These are phyloP conservation scores for Nepenthes alata DNA, from an alignment of 179 eudicot species.

Conservation along the genomic window DNA sequence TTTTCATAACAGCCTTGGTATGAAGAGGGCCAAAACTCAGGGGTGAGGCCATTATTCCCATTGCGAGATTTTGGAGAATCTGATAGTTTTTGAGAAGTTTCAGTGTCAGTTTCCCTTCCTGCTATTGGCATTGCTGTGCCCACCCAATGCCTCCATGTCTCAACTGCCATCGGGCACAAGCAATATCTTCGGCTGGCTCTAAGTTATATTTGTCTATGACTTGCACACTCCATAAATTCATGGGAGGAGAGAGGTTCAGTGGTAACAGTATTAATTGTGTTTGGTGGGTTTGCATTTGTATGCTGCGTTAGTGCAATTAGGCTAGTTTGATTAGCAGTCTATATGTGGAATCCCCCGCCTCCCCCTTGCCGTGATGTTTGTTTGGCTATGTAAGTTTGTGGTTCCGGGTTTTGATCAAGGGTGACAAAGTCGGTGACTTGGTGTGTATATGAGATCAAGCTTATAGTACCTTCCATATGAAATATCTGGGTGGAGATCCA, in stretches of 20 bases:
- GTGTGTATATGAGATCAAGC: background rate
- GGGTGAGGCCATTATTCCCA: conserved; percentile 22
- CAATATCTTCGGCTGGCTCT: conserved; percentile 25
- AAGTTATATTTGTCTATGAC: conserved; percentile 7
- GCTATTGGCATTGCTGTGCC: conserved; percentile 25
- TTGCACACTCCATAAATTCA: conserved; percentile 6
- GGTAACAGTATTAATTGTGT: background rate
- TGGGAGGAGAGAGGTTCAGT: background rate
- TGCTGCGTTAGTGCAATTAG: background rate
- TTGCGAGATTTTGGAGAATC: background rate
- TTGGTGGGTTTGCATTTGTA: background rate
- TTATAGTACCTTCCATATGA: too few species aligned
- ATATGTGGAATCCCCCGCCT: background rate
- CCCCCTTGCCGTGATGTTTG: background rate
- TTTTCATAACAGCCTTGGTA: conserved; percentile 85
- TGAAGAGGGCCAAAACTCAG: conserved; percentile 95
- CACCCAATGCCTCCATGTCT: conserved; percentile 23
- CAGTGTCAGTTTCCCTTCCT: background rate
- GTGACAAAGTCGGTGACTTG: background rate
- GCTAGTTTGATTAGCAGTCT: background rate
- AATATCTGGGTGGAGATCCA: too few species aligned
- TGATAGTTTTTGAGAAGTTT: background rate
- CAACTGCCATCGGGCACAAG: conserved; percentile 55
- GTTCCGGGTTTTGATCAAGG: background rate
- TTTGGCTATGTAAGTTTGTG: background rate